A percentile compares a stretch with the other conserved stretches of the same genome.
phyloP scores from a whole-genome alignment of 352 stramenopile species.

The Globisporangium irregulare region DNA sequence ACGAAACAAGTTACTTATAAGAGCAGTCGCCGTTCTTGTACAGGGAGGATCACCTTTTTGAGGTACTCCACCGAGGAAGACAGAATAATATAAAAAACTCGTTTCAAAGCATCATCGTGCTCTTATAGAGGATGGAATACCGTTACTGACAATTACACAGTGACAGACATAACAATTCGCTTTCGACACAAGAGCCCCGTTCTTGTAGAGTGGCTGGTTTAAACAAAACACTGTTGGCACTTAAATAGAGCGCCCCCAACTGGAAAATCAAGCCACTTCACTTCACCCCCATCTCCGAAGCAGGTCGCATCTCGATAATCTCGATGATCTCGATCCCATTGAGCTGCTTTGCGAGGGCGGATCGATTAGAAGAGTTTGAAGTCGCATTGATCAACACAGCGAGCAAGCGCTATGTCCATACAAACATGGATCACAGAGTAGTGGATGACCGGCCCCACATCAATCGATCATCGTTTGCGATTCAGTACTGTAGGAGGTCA shows the following conservation, averaged over 20 bases:
- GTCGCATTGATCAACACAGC: not conserved
- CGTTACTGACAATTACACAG: not conserved
- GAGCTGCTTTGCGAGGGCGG: not conserved
- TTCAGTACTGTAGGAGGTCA: not conserved
- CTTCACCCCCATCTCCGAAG: not conserved
- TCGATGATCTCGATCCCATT: not conserved
- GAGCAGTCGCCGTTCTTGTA: not conserved
- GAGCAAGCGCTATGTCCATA: not conserved
- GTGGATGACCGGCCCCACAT: not conserved
- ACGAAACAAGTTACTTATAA: not conserved
- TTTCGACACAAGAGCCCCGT: not conserved
- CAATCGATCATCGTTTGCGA: not conserved
- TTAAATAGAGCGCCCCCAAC: not conserved
- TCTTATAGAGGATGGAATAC: not conserved
- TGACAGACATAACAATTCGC: not conserved
- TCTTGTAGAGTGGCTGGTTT: not conserved
- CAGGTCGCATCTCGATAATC: not conserved
- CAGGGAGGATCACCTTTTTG: not conserved
- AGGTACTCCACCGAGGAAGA: not conserved
- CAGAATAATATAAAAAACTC: not conserved
- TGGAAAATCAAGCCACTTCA: not conserved
- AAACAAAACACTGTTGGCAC: not conserved
- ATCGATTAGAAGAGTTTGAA: not conserved
- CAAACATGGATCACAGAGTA: not conserved
- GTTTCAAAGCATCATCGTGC: not conserved